Conservation (phyloP, 2,329 filamentous ascomycete species). For the Albophoma yamanashiensis region DNA sequence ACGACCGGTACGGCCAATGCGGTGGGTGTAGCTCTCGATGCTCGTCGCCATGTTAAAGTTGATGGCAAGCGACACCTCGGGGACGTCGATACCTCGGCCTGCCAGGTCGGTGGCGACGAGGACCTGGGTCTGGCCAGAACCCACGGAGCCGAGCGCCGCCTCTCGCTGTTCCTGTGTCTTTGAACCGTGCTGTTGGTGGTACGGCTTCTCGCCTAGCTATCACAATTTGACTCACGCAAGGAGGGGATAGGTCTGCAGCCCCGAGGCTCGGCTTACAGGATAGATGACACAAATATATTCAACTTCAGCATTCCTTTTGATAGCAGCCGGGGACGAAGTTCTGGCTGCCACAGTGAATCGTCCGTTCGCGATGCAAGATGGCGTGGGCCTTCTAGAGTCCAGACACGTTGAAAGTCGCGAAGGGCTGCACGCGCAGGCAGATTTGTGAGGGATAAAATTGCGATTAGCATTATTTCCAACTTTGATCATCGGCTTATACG, state of each 20-base stretch:
- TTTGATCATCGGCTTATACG: neutral
- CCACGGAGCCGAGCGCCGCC: constrained; percentile 76
- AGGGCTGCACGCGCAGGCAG: neutral
- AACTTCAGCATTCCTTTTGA: neutral
- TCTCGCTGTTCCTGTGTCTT: constrained; percentile 99
- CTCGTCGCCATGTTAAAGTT: constrained; percentile 98
- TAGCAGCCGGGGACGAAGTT: neutral
- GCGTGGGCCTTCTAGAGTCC: neutral
- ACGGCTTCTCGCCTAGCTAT: neutral
- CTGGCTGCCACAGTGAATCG: neutral
- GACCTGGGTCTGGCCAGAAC: constrained; percentile 70
- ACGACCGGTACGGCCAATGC: constrained; percentile 93
- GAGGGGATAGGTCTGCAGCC: too few relatives aligned
- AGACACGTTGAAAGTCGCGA: neutral
- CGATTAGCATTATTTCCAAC: too few relatives aligned
- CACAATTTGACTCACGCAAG: neutral
- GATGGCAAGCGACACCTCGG: constrained; percentile 84
- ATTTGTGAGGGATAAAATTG: too few relatives aligned
- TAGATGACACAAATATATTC: too few relatives aligned
- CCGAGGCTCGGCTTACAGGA: too few relatives aligned
- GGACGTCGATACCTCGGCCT: constrained; percentile 94
- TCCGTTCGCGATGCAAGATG: neutral
- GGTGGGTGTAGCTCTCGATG: constrained; percentile 94
- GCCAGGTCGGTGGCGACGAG: constrained; percentile 93
- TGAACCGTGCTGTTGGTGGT: constrained; percentile 58